Percentiles rank a stretch among this genome's conserved stretches.
Conservation (phyloP, 805 yeast genomes). For the Millerozyma miso region DNA sequence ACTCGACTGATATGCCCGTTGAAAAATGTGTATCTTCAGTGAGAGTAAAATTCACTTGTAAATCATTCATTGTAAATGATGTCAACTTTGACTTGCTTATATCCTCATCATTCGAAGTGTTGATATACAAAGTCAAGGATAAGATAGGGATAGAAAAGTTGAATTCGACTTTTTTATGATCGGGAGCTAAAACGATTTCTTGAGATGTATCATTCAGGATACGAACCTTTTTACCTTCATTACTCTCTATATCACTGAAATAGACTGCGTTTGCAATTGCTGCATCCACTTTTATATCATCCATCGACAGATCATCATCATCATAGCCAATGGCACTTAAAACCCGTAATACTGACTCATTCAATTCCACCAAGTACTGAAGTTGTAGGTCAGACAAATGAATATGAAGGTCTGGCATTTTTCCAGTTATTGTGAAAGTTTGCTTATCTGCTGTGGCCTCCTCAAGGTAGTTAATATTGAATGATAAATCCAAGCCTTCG, state of each 20-base stretch:
- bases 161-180: slow-evolving; percentile 40
- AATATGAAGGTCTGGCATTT: slow-evolving; percentile 58
- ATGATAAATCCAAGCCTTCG: slow-evolving; percentile 57
- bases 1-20: slow-evolving; percentile 59
- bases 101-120: slow-evolving; percentile 35
- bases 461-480: slow-evolving; percentile 56
- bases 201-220: neutral
- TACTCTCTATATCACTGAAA: neutral
- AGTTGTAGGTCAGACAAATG: slow-evolving; percentile 72
- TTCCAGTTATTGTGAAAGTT: slow-evolving; percentile 48
- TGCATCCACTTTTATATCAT: slow-evolving; percentile 59
- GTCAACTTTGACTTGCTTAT: slow-evolving; percentile 34
- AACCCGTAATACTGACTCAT: slow-evolving; percentile 52
- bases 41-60: slow-evolving; percentile 49
- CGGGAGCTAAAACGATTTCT: slow-evolving; percentile 15
- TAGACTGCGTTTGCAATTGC: slow-evolving; percentile 53
- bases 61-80: slow-evolving; percentile 50
- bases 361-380: slow-evolving; percentile 50
- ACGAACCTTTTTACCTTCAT: neutral
- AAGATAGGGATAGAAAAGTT: slow-evolving; percentile 58
- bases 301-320: slow-evolving; percentile 25
- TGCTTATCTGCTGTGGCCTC: slow-evolving; percentile 38
- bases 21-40: slow-evolving; percentile 51
- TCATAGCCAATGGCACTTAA: slow-evolving; percentile 39
- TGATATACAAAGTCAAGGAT: slow-evolving; percentile 56